phyloP scores from a whole-genome alignment of 2,329 filamentous ascomycete species.

The Thielaviopsis euricoi region DNA sequence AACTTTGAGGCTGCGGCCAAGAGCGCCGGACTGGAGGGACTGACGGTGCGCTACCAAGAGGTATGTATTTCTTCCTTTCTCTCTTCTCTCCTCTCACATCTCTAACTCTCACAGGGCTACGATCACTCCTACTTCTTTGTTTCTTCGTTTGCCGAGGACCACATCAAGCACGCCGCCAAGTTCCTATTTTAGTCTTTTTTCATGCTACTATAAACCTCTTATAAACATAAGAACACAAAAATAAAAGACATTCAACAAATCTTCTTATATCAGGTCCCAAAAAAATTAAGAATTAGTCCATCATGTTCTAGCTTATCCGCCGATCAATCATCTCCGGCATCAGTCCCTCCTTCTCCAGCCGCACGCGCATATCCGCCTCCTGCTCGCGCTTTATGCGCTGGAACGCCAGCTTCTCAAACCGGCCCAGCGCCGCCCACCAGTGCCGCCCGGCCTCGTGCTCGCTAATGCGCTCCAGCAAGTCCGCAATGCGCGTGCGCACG shows the following conservation, averaged over 20 bases:
- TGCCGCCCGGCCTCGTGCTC: constrained; percentile 83
- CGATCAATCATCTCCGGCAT: constrained; percentile 25
- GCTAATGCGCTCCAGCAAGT: constrained; percentile 64
- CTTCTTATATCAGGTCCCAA: too few relatives aligned
- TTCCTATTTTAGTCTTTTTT: constrained; percentile 32
- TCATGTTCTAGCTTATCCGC: constrained; percentile 26
- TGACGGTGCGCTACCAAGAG: constrained; percentile 70
- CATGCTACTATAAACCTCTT: background rate
- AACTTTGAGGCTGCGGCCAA: constrained; percentile 72
- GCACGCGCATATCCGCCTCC: constrained; percentile 33
- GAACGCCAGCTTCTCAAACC: constrained; percentile 78
- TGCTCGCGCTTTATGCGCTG: constrained; percentile 57
- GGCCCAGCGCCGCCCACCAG: constrained; percentile 75
- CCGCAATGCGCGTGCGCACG: constrained; percentile 61
- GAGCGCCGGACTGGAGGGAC: constrained; percentile 53
- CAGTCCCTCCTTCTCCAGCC: constrained; percentile 28
- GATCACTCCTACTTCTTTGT: constrained; percentile 98
- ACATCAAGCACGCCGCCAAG: constrained; percentile 83
- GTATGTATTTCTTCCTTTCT: constrained; percentile 22
- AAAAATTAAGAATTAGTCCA: too few relatives aligned
- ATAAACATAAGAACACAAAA: too few relatives aligned
- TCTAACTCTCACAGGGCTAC: constrained; percentile 42
- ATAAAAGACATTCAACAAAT: too few relatives aligned
- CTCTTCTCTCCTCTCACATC: background rate
- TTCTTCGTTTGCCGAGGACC: constrained; percentile 74